These are phyloP conservation scores for Agapanthus africanus DNA, from an alignment of 106 monocot species.

Conservation along the genomic window DNA sequence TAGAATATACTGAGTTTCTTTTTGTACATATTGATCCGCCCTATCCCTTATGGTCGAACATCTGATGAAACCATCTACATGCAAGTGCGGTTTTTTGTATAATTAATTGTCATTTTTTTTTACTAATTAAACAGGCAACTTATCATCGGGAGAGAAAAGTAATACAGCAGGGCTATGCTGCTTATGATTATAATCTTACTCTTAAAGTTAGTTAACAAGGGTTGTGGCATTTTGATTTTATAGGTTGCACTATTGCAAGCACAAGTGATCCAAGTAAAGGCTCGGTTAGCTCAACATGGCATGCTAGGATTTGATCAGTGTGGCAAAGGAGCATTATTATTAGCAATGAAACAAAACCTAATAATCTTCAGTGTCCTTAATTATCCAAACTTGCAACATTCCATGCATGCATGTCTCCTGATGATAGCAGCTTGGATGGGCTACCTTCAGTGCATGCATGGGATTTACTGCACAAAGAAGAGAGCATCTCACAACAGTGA, in stretches of 20 bases:
- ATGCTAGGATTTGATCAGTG: not conserved
- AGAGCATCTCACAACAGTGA: constrained; percentile 24
- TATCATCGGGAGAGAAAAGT: not conserved
- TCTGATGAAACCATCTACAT: too few species aligned
- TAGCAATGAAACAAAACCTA: too few species aligned
- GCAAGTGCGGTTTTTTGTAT: not conserved
- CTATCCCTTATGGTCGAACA: too few species aligned
- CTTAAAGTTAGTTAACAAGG: not conserved
- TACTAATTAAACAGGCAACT: not conserved
- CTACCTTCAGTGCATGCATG: constrained; percentile 6
- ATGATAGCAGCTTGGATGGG: not conserved
- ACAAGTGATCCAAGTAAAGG: constrained; percentile 15
- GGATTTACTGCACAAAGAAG: constrained; percentile 17
- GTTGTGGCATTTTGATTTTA: not conserved
- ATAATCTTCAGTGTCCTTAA: not conserved
- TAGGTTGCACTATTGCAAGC: constrained; percentile 22
- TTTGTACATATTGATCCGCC: too few species aligned
- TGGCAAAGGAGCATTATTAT: not conserved
- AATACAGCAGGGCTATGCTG: not conserved
- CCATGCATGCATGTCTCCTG: not conserved
- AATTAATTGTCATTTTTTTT: not conserved
- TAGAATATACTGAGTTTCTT: too few species aligned
- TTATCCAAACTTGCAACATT: not conserved
- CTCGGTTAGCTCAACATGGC: constrained; percentile 9
- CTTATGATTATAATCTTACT: not conserved